These are phyloP conservation scores for Vachellia pachyceras DNA, from an alignment of 306 rosid species.

Conservation along the genomic window DNA sequence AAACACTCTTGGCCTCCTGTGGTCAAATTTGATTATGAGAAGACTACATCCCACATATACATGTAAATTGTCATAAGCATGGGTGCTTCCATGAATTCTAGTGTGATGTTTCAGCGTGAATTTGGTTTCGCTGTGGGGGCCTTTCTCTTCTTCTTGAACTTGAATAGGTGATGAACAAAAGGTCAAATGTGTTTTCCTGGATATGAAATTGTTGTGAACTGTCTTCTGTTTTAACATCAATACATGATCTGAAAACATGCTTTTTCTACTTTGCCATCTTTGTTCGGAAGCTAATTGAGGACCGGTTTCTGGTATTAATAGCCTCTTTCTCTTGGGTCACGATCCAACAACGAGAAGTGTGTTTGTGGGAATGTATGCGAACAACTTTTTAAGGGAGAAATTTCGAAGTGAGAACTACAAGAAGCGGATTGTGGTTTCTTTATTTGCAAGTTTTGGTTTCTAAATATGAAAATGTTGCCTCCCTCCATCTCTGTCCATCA, in stretches of 20 bases:
- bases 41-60: background rate
- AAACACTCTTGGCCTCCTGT: background rate
- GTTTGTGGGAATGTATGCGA: background rate
- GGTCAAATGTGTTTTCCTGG: background rate
- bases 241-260: background rate
- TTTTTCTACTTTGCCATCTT: background rate
- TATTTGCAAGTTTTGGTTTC: background rate
- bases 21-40: background rate
- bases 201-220: background rate
- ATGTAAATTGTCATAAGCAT: background rate
- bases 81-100: background rate
- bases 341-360: no score
- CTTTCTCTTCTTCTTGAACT: no score
- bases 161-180: background rate
- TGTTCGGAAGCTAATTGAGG: background rate
- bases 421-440: background rate
- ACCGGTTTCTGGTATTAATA: background rate
- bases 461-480: background rate
- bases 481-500: background rate
- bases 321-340: background rate
- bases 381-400: background rate
- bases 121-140: background rate
- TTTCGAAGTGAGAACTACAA: background rate
- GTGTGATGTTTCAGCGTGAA: background rate
- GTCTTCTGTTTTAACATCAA: background rate